These are phyloP conservation scores for Yamadazyma jaroonii DNA, from an alignment of 1,139 yeast species.

Conservation along the genomic window DNA sequence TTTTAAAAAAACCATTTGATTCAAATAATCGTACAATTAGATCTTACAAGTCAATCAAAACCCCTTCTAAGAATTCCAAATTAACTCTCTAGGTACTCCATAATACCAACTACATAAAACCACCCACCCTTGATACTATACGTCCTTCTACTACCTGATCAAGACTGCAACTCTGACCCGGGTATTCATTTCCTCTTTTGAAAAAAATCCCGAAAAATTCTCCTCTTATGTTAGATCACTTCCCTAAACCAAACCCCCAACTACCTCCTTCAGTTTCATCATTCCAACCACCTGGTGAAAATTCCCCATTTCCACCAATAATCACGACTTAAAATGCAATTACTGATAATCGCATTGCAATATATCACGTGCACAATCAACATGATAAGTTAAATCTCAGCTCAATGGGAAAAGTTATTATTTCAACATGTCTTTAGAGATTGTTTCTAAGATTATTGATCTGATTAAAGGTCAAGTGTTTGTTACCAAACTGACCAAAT, in stretches of 20 bases:
- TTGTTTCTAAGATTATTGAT: slow-evolving; percentile 17
- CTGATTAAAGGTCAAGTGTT: slow-evolving; percentile 32
- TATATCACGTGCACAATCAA: slow-evolving; percentile 5
- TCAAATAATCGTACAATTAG: no score
- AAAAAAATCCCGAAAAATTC: no score
- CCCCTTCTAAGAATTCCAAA: no score
- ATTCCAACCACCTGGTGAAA: neutral
- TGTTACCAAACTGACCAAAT: slow-evolving; percentile 47
- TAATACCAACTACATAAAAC: no score
- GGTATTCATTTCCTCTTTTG: no score
- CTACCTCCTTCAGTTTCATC: neutral
- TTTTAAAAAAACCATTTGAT: no score
- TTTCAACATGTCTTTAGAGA: slow-evolving; percentile 12
- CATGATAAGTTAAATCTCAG: slow-evolving; percentile 1
- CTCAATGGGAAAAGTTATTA: neutral
- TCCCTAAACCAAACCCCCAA: neutral
- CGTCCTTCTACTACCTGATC: no score
- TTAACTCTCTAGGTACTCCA: no score
- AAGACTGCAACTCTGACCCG: no score
- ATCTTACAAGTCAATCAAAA: no score
- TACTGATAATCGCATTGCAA: slow-evolving; percentile 3
- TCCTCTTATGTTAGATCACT: no score
- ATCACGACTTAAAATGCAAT: neutral
- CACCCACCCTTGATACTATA: no score
- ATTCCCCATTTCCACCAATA: neutral